Base-by-base conservation (phyloP, 2,329 filamentous ascomycete genomes). In the Colletotrichum limetticola region DNA sequence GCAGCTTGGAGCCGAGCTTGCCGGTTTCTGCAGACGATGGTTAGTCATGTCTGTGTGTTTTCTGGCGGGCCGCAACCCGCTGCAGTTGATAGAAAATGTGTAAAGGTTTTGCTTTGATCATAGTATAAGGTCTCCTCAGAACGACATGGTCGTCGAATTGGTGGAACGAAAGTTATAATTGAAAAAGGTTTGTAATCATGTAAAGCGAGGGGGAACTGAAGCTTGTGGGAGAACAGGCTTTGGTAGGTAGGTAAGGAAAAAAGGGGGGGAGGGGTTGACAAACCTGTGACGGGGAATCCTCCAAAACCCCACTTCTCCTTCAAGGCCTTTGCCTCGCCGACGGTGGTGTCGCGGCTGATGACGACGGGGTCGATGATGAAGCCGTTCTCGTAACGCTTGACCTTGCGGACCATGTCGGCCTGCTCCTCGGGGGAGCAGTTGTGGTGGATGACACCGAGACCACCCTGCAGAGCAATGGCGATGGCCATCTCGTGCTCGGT, bases 161-260 rank as follows among this genome's bases (percentile, higher is more conserved):
- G 97, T 96, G 96, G 97, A 99, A 99, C 97, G 97, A 99, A 99
- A 99, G 97, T 98, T 98, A 98, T 93, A 91, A 91, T 87, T 86
- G 85, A 87, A 90, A 88, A 87, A 85, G 89, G 87, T 91, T 88
- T 90, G 89, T 94, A 97, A 98, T 98, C 94, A 95, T 85, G 81
- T 49, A 85, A 86, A 82, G 80, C 77, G 70, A 62, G 72, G 78
- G 78, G 80, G 3, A 42, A 42, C 5, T 42, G 14, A 42, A 42
- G 37, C 16, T 14, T 7, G 37, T 42, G 37, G 37, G 14, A 42
- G 16, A 42, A 42, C 37, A 42, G 37, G 37, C 19, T 49, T 22
- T 49, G 42, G 7, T 32, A 32, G 30, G 30, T 9, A 30, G 42
- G 11, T 12, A 35, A 58, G 12, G 7, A 55, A 76, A 59, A 71